These are phyloP conservation scores for Heterobasidion irregulare DNA, from an alignment of 1,284 basidiomycete species.

Conservation along the genomic window DNA sequence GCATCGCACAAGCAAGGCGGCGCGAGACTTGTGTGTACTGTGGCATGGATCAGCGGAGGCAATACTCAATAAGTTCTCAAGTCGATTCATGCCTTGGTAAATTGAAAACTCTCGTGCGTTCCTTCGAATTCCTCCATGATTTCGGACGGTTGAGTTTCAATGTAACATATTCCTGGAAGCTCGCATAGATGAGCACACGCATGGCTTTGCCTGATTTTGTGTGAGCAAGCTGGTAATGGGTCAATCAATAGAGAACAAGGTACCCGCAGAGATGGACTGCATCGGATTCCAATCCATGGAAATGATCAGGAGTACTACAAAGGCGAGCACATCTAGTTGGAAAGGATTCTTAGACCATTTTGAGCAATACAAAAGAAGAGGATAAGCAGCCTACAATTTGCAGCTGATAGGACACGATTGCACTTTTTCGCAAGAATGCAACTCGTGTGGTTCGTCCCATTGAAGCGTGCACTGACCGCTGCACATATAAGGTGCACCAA, in stretches of 20 bases:
- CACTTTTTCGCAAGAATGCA: slow-evolving; percentile 33
- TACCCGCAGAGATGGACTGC: slow-evolving; percentile 50
- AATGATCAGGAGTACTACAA: slow-evolving; percentile 24
- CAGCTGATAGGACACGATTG: slow-evolving; percentile 38
- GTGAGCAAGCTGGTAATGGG: not conserved
- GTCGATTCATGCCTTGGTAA: slow-evolving; percentile 6
- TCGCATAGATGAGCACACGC: slow-evolving; percentile 7
- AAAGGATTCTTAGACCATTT: not conserved
- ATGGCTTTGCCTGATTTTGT: slow-evolving; percentile 7
- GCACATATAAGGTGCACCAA: not conserved
- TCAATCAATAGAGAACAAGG: slow-evolving; percentile 12
- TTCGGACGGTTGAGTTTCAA: slow-evolving; percentile 9
- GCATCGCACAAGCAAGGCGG: slow-evolving; percentile 34
- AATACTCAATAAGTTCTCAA: too few relatives aligned
- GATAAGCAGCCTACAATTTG: slow-evolving; percentile 19
- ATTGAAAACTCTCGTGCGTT: slow-evolving; percentile 11
- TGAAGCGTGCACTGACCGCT: not conserved
- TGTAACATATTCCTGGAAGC: slow-evolving; percentile 7
- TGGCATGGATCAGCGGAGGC: not conserved
- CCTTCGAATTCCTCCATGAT: slow-evolving; percentile 11
- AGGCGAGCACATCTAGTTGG: not conserved
- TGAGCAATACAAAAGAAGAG: not conserved
- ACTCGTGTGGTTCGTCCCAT: slow-evolving; percentile 33
- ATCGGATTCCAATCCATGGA: slow-evolving; percentile 32
- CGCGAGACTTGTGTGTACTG: slow-evolving; percentile 27